Evolutionary conservation across 345 rosid species (phyloP), one percentile per base, ranked within the genome.

Genomic region (Gossypium mustelinum): DNA sequence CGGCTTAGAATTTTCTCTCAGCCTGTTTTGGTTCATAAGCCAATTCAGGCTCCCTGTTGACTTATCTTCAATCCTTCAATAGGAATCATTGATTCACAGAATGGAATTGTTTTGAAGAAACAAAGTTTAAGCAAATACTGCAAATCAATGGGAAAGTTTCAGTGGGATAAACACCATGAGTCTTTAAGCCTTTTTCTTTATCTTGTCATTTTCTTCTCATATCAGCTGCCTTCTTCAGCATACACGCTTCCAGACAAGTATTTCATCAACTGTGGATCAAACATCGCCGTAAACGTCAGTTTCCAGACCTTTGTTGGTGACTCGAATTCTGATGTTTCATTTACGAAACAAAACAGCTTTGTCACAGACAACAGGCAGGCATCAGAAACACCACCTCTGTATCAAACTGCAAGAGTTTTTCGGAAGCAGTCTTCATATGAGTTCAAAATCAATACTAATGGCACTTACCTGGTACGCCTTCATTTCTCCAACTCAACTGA

Each of bases 201-300:
- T 24, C 10, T 75, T 11, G 63, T 75, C 39, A 3, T 65, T 6
- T 22, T 75, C 45, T 55, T 44, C 6, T 54, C 72, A 7, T 39
- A n/a, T 45, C 74, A 71, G 1, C 24, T 72, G 25, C 57, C 57
- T 29, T 57, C 81, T 57, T 65, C 82, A 41, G 60, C 29, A 20
- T 82, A 84, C 68, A 58, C 81, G 71, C 83, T 14, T 39, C 87
- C 87, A 0, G 77, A 72, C 6, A 70, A 78, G 80, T 85, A 76
- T 73, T 87, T 84, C 87, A 45, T 88, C 81, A 87, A 82, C 80
- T 88, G 89, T 74, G 90, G 94, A 1, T 87, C 89, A 24, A 52
- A 76, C 24, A 48, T 68, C 41, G 10, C 34, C 52, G 44, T 67
- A 6, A 47, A 12, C 25, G 4, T 55, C 52, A 7, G 12, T 18